Conservation (phyloP, 176 grass and related monocot genomes). For the Poa annua region DNA sequence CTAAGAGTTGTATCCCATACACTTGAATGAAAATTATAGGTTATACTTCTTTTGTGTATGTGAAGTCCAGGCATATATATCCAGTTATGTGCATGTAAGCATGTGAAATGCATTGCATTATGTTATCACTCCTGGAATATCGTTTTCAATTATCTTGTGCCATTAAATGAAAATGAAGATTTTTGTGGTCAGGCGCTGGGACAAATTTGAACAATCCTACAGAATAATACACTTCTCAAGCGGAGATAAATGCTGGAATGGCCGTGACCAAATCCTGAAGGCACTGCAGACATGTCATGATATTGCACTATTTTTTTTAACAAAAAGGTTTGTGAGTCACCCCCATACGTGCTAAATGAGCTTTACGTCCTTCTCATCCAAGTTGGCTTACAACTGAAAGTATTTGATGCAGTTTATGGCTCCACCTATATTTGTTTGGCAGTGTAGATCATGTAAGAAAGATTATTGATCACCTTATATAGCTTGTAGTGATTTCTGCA, state of each 20-base stretch:
- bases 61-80: background rate
- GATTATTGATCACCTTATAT: too few species aligned
- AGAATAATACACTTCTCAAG: conserved; percentile 81
- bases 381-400: too few species aligned
- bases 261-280: conserved; percentile 89
- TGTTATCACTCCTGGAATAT: background rate
- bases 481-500: too few species aligned
- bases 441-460: too few species aligned
- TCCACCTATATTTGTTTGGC: too few species aligned
- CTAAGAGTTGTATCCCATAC: background rate
- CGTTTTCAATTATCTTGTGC: background rate
- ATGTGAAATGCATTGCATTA: background rate
- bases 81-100: background rate
- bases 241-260: conserved; percentile 96
- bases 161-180: conserved; percentile 24
- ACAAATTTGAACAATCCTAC: conserved; percentile 92
- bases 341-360: too few species aligned
- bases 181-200: conserved; percentile 72
- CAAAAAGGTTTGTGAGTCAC: too few species aligned
- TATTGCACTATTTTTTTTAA: too few species aligned
- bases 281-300: too few species aligned
- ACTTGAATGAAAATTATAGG: background rate
- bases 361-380: too few species aligned
- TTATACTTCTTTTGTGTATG: background rate
- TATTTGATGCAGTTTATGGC: too few species aligned